Evolutionary conservation across 352 stramenopile genomes (phyloP), one percentile per base, ranked within the genome.

Genomic region (Pilasporangium apinafurcum): DNA sequence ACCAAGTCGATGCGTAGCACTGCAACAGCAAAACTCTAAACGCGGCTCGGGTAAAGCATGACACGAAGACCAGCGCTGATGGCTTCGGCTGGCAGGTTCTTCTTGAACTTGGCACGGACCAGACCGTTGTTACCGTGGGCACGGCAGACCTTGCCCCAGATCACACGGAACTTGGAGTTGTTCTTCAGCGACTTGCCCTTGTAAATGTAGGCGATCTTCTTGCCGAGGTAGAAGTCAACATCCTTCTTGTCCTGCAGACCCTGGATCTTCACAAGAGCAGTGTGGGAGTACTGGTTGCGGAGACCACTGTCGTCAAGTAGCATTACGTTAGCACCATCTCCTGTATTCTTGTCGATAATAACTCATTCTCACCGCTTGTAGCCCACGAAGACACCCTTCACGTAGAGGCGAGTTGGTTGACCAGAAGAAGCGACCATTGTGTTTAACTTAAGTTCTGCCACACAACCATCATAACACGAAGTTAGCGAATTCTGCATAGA

Each of bases 141-240:
- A 46, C 96, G 88, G 61, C 73, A 95, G 35, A 99, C 95, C 73
- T 98, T 98, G 66, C 97, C 97, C 96, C 97, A 99, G 57, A 98
- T 98, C 51, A 98, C 95, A 61, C 96, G 90, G 86, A 98, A 99
- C 76, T 99, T 98, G 48, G 89, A 92, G 73, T 88, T 92, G 67
- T 97, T 97, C 93, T 94, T 96, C 48, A 92, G 61, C 47, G 72
- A 77, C 74, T 93, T 92, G 71, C 70, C 84, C 91, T 99, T 99
- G 90, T 98, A 99, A 67, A 99, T 98, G 88, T 99, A 99, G 31
- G 96, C 97, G 59, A 99, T 91, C 59, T 96, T 96, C 93, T 99
- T 99, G 65, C 97, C 97, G 44, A 99, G 79, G 86, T 99, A 99
- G 65, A 99, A 99, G 61, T 98, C 77, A 35, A 97, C 88, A 56